Evolutionary conservation across 1,139 yeast species (phyloP).

Genomic region (Hyphopichia wangnamkhiaoensis): DNA sequence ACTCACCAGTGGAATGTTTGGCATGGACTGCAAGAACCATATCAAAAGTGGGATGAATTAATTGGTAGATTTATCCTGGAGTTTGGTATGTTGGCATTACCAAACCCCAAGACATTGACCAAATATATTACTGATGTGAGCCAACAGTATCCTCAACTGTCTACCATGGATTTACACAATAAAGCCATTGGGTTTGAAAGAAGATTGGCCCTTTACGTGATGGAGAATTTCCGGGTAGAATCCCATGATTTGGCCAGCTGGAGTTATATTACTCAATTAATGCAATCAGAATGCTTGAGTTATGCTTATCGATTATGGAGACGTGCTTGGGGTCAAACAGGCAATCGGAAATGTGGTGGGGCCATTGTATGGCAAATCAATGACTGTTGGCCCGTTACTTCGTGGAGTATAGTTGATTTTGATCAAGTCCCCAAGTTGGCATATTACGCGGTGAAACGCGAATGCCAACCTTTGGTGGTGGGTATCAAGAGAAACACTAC

Average conservation of each 20-base stretch:
- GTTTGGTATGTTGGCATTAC: constrained; percentile 49
- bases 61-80: constrained; percentile 48
- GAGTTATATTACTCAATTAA: constrained; percentile 50
- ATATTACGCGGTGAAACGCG: constrained; percentile 48
- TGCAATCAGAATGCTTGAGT: constrained; percentile 52
- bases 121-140: constrained; percentile 29
- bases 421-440: constrained; percentile 42
- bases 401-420: constrained; percentile 49
- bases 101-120: constrained; percentile 27
- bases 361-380: constrained; percentile 53
- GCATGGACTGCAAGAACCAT: constrained; percentile 47
- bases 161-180: constrained; percentile 39
- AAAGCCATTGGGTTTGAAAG: constrained; percentile 48
- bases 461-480: constrained; percentile 31
- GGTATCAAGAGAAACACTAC: constrained; percentile 32
- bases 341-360: constrained; percentile 37
- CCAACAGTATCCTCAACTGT: constrained; percentile 39
- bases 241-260: constrained; percentile 36
- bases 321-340: constrained; percentile 42
- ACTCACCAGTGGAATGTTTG: constrained; percentile 53
- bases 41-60: constrained; percentile 42
- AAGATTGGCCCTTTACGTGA: constrained; percentile 43
- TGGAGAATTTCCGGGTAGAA: constrained; percentile 38
- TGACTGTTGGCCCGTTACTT: constrained; percentile 53
- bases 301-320: constrained; percentile 50